Evolutionary conservation across 108 stramenopile species (phyloP).

Genomic region (Mediolabrus comicus): DNA sequence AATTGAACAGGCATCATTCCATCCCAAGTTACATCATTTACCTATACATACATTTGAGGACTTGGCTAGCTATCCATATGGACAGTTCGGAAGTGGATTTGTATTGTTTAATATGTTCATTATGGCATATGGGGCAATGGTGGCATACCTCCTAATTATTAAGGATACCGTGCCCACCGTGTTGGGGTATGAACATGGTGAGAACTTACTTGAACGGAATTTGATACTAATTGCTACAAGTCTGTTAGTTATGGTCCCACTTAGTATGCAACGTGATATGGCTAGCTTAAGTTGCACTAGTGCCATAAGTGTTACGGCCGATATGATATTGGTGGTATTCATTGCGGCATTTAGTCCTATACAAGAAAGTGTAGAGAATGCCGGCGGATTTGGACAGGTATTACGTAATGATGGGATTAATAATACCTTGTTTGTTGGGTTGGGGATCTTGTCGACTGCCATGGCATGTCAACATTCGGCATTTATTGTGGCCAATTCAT

Average conservation of each 20-base stretch:
- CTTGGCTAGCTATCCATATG: constrained; percentile 62
- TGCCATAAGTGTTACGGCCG: constrained; percentile 61
- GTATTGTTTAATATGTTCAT: constrained; percentile 72
- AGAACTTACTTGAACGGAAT: constrained; percentile 52
- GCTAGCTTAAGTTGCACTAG: constrained; percentile 62
- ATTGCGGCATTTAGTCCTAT: constrained; percentile 65
- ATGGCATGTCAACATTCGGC: constrained; percentile 89
- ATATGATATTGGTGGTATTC: constrained; percentile 67
- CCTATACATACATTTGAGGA: constrained; percentile 74
- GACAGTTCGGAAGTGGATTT: constrained; percentile 50
- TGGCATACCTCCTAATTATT: constrained; percentile 81
- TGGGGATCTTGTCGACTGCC: constrained; percentile 77
- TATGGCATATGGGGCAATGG: constrained; percentile 86
- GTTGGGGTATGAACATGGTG: constrained; percentile 54
- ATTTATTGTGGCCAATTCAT: constrained; percentile 69
- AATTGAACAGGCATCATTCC: constrained; percentile 72
- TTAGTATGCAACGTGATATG: constrained; percentile 80
- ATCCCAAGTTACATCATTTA: constrained; percentile 50
- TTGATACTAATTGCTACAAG: constrained; percentile 53
- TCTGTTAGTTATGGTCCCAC: constrained; percentile 61
- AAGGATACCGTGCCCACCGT: constrained; percentile 80
- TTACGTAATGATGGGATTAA: constrained; percentile 56
- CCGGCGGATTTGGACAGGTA: constrained; percentile 68
- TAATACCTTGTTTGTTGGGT: constrained; percentile 72
- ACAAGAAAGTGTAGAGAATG: constrained; percentile 42